Evolutionary conservation across 2,329 filamentous ascomycete genomes (phyloP), one percentile per base, ranked within the genome.

Genomic region (Fusarium piperis): DNA sequence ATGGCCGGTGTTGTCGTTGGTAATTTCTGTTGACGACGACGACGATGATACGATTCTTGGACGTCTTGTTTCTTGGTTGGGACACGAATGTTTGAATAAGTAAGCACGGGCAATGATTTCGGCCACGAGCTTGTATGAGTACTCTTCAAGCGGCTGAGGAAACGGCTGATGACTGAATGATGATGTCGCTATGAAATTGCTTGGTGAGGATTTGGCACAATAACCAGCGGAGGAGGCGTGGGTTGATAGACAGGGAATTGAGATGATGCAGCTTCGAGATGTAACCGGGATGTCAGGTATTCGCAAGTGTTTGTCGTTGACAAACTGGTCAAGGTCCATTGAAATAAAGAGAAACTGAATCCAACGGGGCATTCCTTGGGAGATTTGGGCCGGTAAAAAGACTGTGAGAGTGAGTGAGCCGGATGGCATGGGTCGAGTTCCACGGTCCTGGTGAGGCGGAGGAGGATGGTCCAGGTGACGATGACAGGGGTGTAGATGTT

Each of bases 141-240:
- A 74, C 66, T 70, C 65, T 67, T 65, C 70, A 70, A 74, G 74
- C 69, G 70, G 70, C 62, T 74, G 72, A 67, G 58, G 73, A 68
- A 76, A 74, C 70, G 75, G 62, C 76, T 76, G 75, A 77, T 75
- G 75, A 77, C 73, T 77, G 71, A 76, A 77, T 76, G 75, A 77
- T 75, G 71, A 77, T 77, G 74, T 68, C 67, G 70, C 68, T 74
- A 77, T 69, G 75, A 76, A 68, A 70, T 65, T 73, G 65, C 63
- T 70, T 67, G 70, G 63, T 53, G 59, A 56, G 51, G 60, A 61
- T 65, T 57, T 57, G 62, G 53, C 18, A 69, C 53, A 48, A 63
- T 62, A 59, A 58, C 39, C 52, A 48, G 44, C 39, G 46, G 58
- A 39, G 35, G 60, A 67, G 39, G 61, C 38, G 59, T 55, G 62